phyloP scores from a whole-genome alignment of 768 basidiomycete species.

The Atractiella rhizophila region DNA sequence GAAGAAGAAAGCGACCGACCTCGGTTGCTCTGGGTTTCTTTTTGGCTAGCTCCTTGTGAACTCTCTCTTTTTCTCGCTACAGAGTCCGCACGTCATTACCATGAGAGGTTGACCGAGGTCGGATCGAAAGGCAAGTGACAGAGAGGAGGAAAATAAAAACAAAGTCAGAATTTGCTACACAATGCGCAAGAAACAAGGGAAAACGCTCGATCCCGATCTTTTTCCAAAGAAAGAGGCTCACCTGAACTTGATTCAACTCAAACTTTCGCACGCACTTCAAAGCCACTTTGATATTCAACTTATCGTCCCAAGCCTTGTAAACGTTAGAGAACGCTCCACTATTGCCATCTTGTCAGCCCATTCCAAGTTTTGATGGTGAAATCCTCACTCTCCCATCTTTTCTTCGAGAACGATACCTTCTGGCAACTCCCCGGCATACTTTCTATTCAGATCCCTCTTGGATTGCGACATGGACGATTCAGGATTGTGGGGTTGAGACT shows the following conservation, averaged over 20 bases:
- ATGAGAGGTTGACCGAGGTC: too few species aligned
- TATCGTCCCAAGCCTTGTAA: slow-evolving; percentile 54
- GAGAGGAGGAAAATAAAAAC: slow-evolving; percentile 4
- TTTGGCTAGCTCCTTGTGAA: slow-evolving; percentile 16
- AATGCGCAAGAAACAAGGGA: slow-evolving; percentile 15
- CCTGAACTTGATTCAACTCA: slow-evolving; percentile 73
- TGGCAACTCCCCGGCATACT: too few species aligned
- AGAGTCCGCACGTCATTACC: not conserved
- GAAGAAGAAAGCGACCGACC: slow-evolving; percentile 12
- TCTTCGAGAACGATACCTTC: slow-evolving; percentile 1
- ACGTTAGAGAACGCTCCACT: slow-evolving; percentile 92
- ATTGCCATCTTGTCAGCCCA: not conserved
- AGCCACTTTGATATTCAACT: slow-evolving; percentile 37
- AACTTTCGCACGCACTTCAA: slow-evolving; percentile 89
- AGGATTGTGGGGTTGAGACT: too few species aligned
- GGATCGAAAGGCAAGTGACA: not conserved
- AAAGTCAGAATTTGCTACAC: slow-evolving; percentile 16
- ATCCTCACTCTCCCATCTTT: slow-evolving; percentile 12
- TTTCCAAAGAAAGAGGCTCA: slow-evolving; percentile 26
- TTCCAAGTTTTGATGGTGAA: not conserved
- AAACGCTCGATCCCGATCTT: slow-evolving; percentile 1
- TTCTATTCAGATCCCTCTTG: too few species aligned
- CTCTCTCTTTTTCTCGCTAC: slow-evolving; percentile 6
- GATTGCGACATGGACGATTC: too few species aligned
- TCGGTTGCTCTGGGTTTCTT: slow-evolving; percentile 19